A percentile compares a stretch with the other conserved stretches of the same genome.
phyloP scores from a whole-genome alignment of 2,329 filamentous ascomycete genomes.

The Xylariomycetidae sp. region DNA sequence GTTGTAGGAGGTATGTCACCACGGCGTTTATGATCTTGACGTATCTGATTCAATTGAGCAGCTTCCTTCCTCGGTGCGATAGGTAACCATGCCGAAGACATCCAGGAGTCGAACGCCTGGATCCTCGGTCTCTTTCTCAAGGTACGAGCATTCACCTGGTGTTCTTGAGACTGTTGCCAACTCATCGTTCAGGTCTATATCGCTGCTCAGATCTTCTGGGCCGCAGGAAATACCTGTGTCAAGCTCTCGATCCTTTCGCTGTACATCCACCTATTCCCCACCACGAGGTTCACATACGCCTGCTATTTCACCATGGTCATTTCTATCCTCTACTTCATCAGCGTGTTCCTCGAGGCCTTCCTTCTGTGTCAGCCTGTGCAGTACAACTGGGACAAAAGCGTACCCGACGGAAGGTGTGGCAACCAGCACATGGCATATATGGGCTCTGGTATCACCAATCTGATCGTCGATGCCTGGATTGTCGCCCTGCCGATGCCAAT shows the following conservation, averaged over 20 bases:
- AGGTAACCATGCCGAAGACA: too few relatives aligned
- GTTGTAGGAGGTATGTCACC: too few relatives aligned
- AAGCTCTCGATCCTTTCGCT: conserved; percentile 13
- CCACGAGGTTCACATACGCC: conserved; percentile 1
- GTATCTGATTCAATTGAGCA: too few relatives aligned
- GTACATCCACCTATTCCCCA: conserved; percentile 10
- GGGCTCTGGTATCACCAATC: conserved; percentile 7
- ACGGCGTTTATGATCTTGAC: too few relatives aligned
- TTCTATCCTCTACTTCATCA: conserved; percentile 3
- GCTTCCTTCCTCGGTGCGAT: too few relatives aligned
- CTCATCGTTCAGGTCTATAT: conserved; percentile 1
- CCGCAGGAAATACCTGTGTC: conserved; percentile 10
- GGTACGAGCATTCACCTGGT: too few relatives aligned
- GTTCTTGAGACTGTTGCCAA: too few relatives aligned
- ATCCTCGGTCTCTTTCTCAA: too few relatives aligned
- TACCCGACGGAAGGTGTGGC: conserved; percentile 5
- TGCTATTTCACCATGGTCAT: conserved; percentile 7
- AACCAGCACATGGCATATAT: conserved; percentile 2
- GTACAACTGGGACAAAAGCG: conserved; percentile 13
- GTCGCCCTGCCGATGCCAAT: conserved; percentile 11
- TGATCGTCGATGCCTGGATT: conserved; percentile 9
- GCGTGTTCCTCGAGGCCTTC: conserved; percentile 8
- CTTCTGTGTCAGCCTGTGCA: conserved; percentile 7
- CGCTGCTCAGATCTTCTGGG: conserved; percentile 7
- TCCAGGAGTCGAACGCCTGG: too few relatives aligned